These are phyloP conservation scores for Ogataea zsoltii DNA, from an alignment of 805 yeast species.

Conservation along the genomic window DNA sequence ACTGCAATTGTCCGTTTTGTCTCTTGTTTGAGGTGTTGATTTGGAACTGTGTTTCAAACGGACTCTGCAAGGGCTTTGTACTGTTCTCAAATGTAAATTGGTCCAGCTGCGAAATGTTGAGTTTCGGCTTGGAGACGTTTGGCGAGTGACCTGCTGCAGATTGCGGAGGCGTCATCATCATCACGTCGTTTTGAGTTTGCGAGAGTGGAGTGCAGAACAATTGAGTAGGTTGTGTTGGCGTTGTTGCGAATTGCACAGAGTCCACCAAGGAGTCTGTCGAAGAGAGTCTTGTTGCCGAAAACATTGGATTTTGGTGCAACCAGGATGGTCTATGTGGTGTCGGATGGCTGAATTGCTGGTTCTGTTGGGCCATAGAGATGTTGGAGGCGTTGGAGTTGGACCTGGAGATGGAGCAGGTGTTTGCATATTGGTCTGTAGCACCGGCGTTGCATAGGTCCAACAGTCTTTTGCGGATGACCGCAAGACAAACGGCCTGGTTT, in stretches of 20 bases:
- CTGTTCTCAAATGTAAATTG: slow-evolving; percentile 25
- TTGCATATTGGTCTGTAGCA: slow-evolving; percentile 15
- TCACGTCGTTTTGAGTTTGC: slow-evolving; percentile 13
- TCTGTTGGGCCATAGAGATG: slow-evolving; percentile 8
- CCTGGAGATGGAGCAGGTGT: slow-evolving; percentile 26
- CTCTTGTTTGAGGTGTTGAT: slow-evolving; percentile 5
- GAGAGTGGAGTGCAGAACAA: slow-evolving; percentile 6
- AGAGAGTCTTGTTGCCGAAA: slow-evolving; percentile 31
- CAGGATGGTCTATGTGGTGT: slow-evolving; percentile 34
- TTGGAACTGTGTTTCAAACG: slow-evolving; percentile 24
- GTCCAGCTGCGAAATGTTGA: slow-evolving; percentile 13
- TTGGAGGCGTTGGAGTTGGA: slow-evolving; percentile 28
- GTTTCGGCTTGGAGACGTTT: slow-evolving; percentile 12
- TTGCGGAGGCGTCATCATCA: slow-evolving; percentile 24
- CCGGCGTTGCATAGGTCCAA: slow-evolving; percentile 33
- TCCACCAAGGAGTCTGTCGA: slow-evolving; percentile 38
- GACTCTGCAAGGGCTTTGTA: slow-evolving; percentile 26
- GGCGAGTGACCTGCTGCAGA: slow-evolving; percentile 19
- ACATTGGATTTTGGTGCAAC: slow-evolving; percentile 35
- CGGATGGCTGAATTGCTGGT: slow-evolving; percentile 1
- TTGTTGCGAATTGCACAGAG: slow-evolving; percentile 27
- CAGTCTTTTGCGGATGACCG: slow-evolving; percentile 35
- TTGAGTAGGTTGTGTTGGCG: slow-evolving; percentile 14
- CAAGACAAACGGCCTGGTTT: slow-evolving; percentile 28
- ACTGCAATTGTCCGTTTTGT: slow-evolving; percentile 7